These are phyloP conservation scores for Ophiocordyceps camponoti-leonardi DNA, from an alignment of 2,329 filamentous ascomycete genomes.

Conservation along the genomic window DNA sequence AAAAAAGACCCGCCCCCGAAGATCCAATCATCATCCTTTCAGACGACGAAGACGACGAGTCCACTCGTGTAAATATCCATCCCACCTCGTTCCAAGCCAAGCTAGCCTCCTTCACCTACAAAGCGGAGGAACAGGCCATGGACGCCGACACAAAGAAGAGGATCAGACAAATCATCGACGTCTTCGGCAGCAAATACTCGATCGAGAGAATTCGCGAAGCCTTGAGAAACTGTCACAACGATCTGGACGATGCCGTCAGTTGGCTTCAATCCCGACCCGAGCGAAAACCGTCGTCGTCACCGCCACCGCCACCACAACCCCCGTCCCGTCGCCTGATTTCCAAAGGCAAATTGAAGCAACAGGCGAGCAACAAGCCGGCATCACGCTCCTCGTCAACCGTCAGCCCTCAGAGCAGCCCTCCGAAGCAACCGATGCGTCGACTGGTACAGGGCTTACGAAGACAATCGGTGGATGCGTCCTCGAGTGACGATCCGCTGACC, in stretches of 20 bases:
- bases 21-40: slow-evolving; percentile 29
- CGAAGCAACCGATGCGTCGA: slow-evolving; percentile 14
- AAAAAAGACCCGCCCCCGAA: too few species aligned
- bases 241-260: slow-evolving; percentile 17
- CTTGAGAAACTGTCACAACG: slow-evolving; percentile 13
- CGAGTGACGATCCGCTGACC: slow-evolving; percentile 17
- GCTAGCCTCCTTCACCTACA: slow-evolving; percentile 25
- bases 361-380: not conserved
- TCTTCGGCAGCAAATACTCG: slow-evolving; percentile 14
- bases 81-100: slow-evolving; percentile 37
- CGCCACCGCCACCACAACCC: slow-evolving; percentile 1
- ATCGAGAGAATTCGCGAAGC: slow-evolving; percentile 15
- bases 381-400: slow-evolving; percentile 7
- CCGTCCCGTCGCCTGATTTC: slow-evolving; percentile 12
- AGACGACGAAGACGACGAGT: slow-evolving; percentile 30
- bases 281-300: not conserved
- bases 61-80: slow-evolving; percentile 41
- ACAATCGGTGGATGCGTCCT: slow-evolving; percentile 7
- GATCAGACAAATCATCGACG: slow-evolving; percentile 19
- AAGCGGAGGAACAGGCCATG: slow-evolving; percentile 21
- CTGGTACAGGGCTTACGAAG: slow-evolving; percentile 18
- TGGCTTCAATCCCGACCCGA: slow-evolving; percentile 7
- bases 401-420: slow-evolving; percentile 6
- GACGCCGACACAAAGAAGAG: slow-evolving; percentile 16
- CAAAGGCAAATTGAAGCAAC: slow-evolving; percentile 11